Evolutionary conservation across 441 rosid genomes (phyloP).

Genomic region (Gossypium trilobum): DNA sequence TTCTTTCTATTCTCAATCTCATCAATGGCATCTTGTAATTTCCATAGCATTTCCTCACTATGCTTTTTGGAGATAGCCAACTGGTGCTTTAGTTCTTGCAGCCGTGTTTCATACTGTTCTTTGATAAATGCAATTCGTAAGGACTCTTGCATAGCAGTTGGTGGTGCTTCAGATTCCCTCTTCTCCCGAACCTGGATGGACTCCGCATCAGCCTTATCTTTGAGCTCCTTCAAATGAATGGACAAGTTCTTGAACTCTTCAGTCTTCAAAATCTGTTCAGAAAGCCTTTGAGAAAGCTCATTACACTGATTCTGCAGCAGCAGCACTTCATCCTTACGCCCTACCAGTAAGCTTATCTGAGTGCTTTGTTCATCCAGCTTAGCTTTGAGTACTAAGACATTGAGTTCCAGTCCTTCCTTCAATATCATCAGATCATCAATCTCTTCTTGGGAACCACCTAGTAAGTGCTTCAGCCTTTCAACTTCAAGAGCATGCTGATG

Average conservation of each 20-base stretch:
- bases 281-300: constrained; percentile 61
- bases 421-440: constrained; percentile 44
- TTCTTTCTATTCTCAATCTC: constrained; percentile 72
- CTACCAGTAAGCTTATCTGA: constrained; percentile 30
- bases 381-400: constrained; percentile 41
- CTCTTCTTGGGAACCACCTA: constrained; percentile 45
- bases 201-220: constrained; percentile 79
- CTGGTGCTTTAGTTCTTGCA: constrained; percentile 85
- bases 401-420: constrained; percentile 55
- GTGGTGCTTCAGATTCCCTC: constrained; percentile 42
- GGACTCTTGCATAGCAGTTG: constrained; percentile 72
- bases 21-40: constrained; percentile 81
- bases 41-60: constrained; percentile 82
- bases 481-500: constrained; percentile 37
- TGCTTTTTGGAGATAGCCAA: constrained; percentile 77
- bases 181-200: constrained; percentile 47
- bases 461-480: constrained; percentile 41
- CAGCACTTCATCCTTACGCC: constrained; percentile 31
- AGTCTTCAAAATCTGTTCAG: constrained; percentile 75
- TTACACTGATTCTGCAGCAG: constrained; percentile 39
- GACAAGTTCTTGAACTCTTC: constrained; percentile 85
- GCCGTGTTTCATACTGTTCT: constrained; percentile 81
- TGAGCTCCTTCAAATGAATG: constrained; percentile 75
- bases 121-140: constrained; percentile 93
- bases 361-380: constrained; percentile 46